A percentile compares a stretch with the other conserved stretches of the same genome.
Evolutionary conservation across 495 filamentous ascomycete species (phyloP).

Genomic region (Penicillium samsonianum): DNA sequence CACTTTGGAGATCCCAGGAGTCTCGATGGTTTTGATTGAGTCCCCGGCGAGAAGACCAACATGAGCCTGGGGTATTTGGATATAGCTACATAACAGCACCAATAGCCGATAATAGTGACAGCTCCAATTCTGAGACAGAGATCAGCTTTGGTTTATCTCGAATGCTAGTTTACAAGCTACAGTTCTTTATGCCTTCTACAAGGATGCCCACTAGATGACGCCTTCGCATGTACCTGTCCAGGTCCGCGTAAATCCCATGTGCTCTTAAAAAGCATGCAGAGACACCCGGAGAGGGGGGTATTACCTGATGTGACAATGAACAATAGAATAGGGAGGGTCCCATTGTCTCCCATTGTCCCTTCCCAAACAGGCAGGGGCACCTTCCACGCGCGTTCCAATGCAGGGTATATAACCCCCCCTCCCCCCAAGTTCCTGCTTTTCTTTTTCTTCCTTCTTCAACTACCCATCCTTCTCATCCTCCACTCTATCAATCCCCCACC

Average conservation of each 20-base stretch:
- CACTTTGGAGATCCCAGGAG: neutral
- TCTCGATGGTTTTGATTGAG: neutral
- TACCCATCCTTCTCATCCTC: neutral
- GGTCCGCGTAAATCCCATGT: neutral
- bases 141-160: neutral
- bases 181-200: neutral
- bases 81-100: neutral
- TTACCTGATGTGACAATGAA: neutral
- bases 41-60: neutral
- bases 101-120: neutral
- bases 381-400: no score
- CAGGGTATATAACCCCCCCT: neutral
- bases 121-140: neutral
- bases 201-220: neutral
- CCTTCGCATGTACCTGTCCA: neutral
- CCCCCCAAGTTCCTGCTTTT: neutral
- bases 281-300: neutral
- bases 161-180: neutral
- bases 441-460: neutral
- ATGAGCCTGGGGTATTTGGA: neutral
- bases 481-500: neutral
- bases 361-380: neutral
- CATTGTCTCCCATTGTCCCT: neutral
- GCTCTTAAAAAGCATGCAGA: no score
- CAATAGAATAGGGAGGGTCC: neutral